Evolutionary conservation across 1,284 basidiomycete species (phyloP), one percentile per base, ranked within the genome.

Genomic region (Austroboletus olivaceoglutinosus): DNA sequence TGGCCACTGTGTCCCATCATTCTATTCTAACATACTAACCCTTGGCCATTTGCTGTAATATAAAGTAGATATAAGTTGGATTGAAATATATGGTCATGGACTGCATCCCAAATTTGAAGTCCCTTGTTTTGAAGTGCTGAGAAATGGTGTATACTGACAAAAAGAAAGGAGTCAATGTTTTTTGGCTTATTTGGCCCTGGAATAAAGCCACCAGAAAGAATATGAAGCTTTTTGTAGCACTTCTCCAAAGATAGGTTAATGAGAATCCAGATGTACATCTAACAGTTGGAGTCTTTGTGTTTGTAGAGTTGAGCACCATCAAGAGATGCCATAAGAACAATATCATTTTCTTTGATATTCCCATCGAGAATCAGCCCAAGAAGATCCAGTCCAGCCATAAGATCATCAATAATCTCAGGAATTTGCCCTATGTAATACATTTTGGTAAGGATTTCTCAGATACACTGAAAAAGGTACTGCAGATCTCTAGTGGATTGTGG

Each of bases 181-280:
- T 38, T 38, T 21, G 37, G 37, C 19, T 38, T 38, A 11, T 22
- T 38, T 10, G 37, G 37, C 5, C 37, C 37, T 8, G 37, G 37
- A 22, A 38, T 38, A 19, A 38, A 38, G 18, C 18, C 18, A 21
- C 50, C 46, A 6, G 53, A 47, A 2, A 50, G 9, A 7, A 58
- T 41, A 15, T 48, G 8, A 0, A 34, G 1, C 5, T 58, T 56
- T 0, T 4, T 1, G 10, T 58, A 58, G 0, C 12, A 21, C 1
- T 7, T n/a, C 1, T 52, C 34, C 0, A 45, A 43, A 0, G 47
- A 9, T 0, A 50, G 44, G 2, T 58, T 51, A 0, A 23, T 0
- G 0, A 58, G 9, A 1, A 58, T 16, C 49, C 52, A 58, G 0
- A 57, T 49, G 2, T 51, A 55, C 3, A 57, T 39, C 46, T 48